Conservation (phyloP, 139 green algal species). For the Nannochloris sp. region DNA sequence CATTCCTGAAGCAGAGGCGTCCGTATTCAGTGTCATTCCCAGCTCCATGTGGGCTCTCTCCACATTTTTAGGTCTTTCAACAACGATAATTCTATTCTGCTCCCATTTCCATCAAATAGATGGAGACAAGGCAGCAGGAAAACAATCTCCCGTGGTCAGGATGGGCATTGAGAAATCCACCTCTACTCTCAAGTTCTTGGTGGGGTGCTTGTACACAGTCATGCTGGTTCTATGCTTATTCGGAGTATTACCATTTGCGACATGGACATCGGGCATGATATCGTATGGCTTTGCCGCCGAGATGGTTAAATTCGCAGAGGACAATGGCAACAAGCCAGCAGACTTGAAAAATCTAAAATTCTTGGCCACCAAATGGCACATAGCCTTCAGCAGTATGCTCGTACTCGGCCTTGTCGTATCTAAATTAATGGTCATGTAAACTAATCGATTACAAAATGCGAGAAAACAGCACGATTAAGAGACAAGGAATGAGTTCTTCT, state of each 20-base stretch:
- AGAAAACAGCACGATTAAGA: background rate
- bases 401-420: constrained; percentile 20
- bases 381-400: constrained; percentile 21
- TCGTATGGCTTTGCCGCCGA: constrained; percentile 20
- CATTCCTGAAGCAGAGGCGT: background rate
- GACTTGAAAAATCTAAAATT: constrained; percentile 24
- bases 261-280: constrained; percentile 22
- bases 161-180: constrained; percentile 49
- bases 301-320: constrained; percentile 29
- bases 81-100: constrained; percentile 86
- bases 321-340: constrained; percentile 8
- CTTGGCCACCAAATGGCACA: constrained; percentile 30
- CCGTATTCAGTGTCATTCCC: background rate
- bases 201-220: constrained; percentile 17
- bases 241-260: constrained; percentile 21
- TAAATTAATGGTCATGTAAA: constrained; percentile 22
- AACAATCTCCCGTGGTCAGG: constrained; percentile 77
- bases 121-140: constrained; percentile 63
- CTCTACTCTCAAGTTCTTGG: constrained; percentile 18
- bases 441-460: constrained; percentile 1
- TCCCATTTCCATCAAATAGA: constrained; percentile 91
- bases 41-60: constrained; percentile 13
- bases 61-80: constrained; percentile 72
- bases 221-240: constrained; percentile 13
- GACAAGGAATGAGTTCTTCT: constrained; percentile 18